Conservation (phyloP, 257 asterid species). For the Apocynum venetum region DNA sequence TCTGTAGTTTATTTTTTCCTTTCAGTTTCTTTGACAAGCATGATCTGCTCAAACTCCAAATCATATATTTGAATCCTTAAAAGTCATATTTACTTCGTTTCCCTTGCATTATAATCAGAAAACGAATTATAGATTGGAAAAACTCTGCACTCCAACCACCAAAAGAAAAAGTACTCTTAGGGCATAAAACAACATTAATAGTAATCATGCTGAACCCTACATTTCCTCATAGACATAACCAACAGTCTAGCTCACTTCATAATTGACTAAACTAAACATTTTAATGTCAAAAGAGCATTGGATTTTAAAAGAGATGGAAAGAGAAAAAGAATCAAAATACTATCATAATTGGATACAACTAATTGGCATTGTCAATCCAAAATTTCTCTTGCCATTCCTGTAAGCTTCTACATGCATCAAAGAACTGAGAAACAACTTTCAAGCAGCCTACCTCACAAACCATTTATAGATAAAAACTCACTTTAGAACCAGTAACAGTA, state of each 20-base stretch:
- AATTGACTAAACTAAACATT: neutral
- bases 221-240: neutral
- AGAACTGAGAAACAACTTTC: neutral
- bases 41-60: neutral
- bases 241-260: neutral
- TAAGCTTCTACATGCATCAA: neutral
- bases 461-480: neutral
- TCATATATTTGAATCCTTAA: neutral
- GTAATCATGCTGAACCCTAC: neutral
- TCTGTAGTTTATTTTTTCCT: no score
- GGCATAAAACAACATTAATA: neutral
- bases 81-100: neutral
- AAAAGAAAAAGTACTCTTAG: neutral
- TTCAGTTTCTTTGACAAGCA: neutral
- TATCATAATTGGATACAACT: neutral
- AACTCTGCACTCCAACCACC: neutral
- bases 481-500: neutral
- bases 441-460: slow-evolving; percentile 11
- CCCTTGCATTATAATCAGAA: neutral
- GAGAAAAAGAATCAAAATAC: neutral
- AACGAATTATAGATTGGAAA: neutral
- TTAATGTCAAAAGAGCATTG: neutral
- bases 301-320: neutral
- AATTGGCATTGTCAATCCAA: neutral
- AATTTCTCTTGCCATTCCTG: slow-evolving; percentile 8